Percentiles rank a stretch among this genome's conserved stretches.
These are phyloP conservation scores for Tetradesmus lagerheimii DNA, from an alignment of 139 green algal species.

Conservation along the genomic window DNA sequence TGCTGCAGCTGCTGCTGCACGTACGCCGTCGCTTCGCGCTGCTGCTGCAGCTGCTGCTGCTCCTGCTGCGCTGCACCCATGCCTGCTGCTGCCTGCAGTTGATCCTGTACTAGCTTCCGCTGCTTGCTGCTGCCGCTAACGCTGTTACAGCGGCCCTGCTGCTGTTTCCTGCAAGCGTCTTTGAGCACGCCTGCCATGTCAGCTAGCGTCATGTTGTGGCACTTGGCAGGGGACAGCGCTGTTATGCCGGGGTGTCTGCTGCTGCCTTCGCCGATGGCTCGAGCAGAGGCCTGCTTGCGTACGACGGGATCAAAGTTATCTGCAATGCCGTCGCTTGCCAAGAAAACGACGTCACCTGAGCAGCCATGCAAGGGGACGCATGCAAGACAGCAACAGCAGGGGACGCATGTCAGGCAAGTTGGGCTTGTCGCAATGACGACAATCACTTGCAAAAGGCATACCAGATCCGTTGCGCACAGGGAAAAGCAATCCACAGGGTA, in stretches of 20 bases:
- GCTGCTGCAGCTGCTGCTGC: constrained; percentile 16
- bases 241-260: not conserved
- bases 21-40: not conserved
- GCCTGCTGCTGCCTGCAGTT: not conserved
- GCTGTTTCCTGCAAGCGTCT: not conserved
- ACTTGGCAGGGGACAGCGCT: not conserved
- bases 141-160: not conserved
- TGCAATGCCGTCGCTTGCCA: constrained; percentile 57
- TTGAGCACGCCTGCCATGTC: constrained; percentile 16
- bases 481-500: no score
- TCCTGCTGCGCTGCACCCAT: not conserved
- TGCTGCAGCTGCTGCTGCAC: not conserved
- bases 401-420: no score
- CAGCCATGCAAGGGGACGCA: not conserved
- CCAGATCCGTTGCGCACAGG: no score
- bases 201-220: not conserved
- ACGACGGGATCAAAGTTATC: constrained; percentile 69
- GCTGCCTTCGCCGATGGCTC: not conserved
- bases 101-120: not conserved
- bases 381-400: not conserved
- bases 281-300: constrained; percentile 47
- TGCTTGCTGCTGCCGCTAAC: constrained; percentile 26
- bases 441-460: no score
- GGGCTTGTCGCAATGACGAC: no score
- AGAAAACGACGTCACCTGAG: constrained; percentile 58